Evolutionary conservation across 352 stramenopile species (phyloP).

Genomic region (Phytophthora hybrid): DNA sequence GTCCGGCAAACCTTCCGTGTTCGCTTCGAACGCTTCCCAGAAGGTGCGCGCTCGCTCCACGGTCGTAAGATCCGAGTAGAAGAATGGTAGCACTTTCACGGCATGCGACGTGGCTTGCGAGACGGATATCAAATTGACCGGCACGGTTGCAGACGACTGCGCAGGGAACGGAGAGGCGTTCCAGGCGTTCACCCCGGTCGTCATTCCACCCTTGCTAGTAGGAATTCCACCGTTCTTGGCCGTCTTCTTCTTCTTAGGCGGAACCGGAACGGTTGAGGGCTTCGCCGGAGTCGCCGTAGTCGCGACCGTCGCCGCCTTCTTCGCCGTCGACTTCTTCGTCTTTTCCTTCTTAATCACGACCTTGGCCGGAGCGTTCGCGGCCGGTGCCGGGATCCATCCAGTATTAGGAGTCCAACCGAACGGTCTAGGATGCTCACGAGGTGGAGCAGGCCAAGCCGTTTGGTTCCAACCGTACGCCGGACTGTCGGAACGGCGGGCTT

Average conservation of each 20-base stretch:
- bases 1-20: not conserved
- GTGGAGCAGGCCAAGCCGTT: not conserved
- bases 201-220: not conserved
- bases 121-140: not conserved
- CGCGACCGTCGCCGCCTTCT: too few relatives aligned
- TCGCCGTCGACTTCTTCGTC: not conserved
- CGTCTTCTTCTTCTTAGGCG: too few relatives aligned
- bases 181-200: not conserved
- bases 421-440: not conserved
- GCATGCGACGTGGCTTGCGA: too few relatives aligned
- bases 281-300: too few relatives aligned
- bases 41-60: not conserved
- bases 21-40: slow-evolving; percentile 6
- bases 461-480: not conserved
- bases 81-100: not conserved
- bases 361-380: not conserved
- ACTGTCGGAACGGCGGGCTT: not conserved
- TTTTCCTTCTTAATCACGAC: not conserved
- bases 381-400: too few relatives aligned
- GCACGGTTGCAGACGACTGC: not conserved
- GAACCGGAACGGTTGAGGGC: too few relatives aligned
- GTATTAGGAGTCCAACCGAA: not conserved
- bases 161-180: not conserved
- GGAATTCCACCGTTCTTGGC: not conserved
- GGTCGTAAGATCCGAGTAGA: slow-evolving; percentile 1